Evolutionary conservation across 1,284 basidiomycete genomes (phyloP).

Genomic region (Malassezia slooffiae): DNA sequence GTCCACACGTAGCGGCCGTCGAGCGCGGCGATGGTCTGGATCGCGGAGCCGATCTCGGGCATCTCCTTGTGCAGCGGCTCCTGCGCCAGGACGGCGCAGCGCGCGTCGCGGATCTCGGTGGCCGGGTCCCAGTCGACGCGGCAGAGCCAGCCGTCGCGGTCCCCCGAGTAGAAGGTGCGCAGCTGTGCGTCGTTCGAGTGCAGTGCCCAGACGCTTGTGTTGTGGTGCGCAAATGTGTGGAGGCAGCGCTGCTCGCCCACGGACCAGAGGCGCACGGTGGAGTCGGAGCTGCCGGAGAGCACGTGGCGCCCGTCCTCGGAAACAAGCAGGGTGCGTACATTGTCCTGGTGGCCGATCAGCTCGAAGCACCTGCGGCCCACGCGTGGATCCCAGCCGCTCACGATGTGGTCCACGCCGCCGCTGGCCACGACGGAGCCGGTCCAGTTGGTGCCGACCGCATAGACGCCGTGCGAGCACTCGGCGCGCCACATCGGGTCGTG

Average conservation of each 20-base stretch:
- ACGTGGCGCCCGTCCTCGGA: constrained; percentile 74
- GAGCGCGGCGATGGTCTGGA: constrained; percentile 71
- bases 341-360: constrained; percentile 75
- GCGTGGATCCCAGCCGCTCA: constrained; percentile 86
- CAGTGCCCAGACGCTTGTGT: constrained; percentile 88
- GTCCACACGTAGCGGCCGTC: constrained; percentile 86
- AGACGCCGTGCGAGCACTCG: constrained; percentile 28
- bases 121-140: constrained; percentile 77
- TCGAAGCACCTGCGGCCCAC: constrained; percentile 28
- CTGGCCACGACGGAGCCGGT: constrained; percentile 70
- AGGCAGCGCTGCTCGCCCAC: constrained; percentile 75
- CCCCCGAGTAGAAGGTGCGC: constrained; percentile 90
- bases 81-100: constrained; percentile 63
- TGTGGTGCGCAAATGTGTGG: constrained; percentile 91
- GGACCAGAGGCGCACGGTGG: constrained; percentile 85
- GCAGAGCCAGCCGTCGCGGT: constrained; percentile 76
- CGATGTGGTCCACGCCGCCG: constrained; percentile 78
- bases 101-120: constrained; percentile 69
- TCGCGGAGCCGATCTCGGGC: constrained; percentile 50
- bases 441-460: constrained; percentile 52
- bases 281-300: constrained; percentile 46
- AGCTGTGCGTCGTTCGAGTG: constrained; percentile 75
- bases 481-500: constrained; percentile 25
- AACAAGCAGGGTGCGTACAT: constrained; percentile 76
- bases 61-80: constrained; percentile 7